A percentile compares a stretch with the other conserved stretches of the same genome.
Conservation (phyloP, 225 moss, liverwort and hornwort species). For the Marchantia polymorpha region DNA sequence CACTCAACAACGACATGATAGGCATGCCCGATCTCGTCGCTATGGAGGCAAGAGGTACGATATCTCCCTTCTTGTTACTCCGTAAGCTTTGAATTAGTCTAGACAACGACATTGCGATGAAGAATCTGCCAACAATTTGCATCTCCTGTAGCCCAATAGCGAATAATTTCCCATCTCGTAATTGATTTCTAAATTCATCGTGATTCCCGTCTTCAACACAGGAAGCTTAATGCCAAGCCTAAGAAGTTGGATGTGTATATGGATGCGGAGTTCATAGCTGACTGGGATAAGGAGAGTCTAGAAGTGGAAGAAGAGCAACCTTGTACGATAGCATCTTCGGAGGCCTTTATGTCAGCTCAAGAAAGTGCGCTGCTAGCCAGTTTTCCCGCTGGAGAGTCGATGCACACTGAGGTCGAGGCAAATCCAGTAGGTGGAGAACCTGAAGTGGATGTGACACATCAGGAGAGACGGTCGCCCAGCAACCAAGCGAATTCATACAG, state of each 20-base stretch:
- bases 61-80: neutral
- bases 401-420: neutral
- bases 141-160: neutral
- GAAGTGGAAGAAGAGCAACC: conserved; percentile 36
- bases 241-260: conserved; percentile 22
- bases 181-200: neutral
- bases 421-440: neutral
- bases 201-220: conserved; percentile 3
- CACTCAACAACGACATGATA: conserved; percentile 14
- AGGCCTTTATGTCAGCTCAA: conserved; percentile 18
- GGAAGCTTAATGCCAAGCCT: conserved; percentile 14
- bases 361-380: conserved; percentile 5
- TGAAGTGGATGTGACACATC: neutral
- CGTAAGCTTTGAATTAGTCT: neutral
- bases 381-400: neutral
- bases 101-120: neutral
- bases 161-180: neutral
- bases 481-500: conserved; percentile 1
- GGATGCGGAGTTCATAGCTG: conserved; percentile 24
- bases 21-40: conserved; percentile 38
- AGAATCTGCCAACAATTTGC: neutral
- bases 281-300: conserved; percentile 42
- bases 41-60: conserved; percentile 30
- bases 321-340: conserved; percentile 14
- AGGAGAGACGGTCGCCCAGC: neutral